A percentile compares a stretch with the other conserved stretches of the same genome.
These are phyloP conservation scores for Passiflora organensis DNA, from an alignment of 345 rosid species.

Conservation along the genomic window DNA sequence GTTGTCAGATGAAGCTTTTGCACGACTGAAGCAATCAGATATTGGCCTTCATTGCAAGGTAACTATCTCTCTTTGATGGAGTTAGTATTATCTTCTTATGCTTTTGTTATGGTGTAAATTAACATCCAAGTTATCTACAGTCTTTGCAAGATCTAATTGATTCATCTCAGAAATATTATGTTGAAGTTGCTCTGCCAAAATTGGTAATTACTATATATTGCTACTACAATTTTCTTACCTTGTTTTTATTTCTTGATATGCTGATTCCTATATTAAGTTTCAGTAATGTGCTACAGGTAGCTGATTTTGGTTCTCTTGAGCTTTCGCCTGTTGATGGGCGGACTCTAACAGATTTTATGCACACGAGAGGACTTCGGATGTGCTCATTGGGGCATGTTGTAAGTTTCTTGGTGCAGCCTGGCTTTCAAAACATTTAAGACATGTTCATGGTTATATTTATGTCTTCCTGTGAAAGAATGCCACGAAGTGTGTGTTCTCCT, in stretches of 20 bases:
- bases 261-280: constrained; percentile 11
- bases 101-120: constrained; percentile 20
- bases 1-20: constrained; percentile 73
- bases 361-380: constrained; percentile 33
- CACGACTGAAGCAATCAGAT: constrained; percentile 71
- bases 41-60: constrained; percentile 97
- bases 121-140: constrained; percentile 30
- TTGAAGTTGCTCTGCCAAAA: constrained; percentile 90
- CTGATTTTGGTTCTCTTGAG: constrained; percentile 22
- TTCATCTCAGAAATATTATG: constrained; percentile 73
- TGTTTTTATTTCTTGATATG: constrained; percentile 13
- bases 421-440: no score
- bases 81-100: constrained; percentile 11
- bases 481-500: no score
- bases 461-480: no score
- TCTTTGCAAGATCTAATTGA: constrained; percentile 78
- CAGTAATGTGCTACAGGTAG: constrained; percentile 22
- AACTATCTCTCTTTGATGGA: constrained; percentile 12
- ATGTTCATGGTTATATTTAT: no score
- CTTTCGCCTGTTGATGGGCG: constrained; percentile 26
- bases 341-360: constrained; percentile 34
- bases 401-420: constrained; percentile 9
- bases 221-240: constrained; percentile 10
- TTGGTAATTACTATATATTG: constrained; percentile 47
- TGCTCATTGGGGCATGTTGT: constrained; percentile 34